phyloP scores from a whole-genome alignment of 306 rosid species.

The Amphicarpaea edgeworthii region DNA sequence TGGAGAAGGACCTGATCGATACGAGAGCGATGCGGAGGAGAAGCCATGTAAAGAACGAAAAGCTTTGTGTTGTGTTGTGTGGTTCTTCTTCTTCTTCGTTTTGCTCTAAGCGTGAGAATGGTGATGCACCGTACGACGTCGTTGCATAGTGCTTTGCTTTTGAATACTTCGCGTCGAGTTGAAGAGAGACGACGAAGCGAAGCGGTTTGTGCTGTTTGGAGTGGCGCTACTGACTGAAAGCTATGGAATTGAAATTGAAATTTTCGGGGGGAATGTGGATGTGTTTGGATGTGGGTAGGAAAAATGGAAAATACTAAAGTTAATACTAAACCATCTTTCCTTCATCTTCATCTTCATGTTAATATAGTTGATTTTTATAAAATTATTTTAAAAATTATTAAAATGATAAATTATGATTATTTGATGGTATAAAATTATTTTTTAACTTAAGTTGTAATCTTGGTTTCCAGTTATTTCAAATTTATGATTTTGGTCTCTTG shows the following conservation, averaged over 20 bases:
- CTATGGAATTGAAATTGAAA: conserved; percentile 33
- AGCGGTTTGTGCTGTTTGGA: conserved; percentile 4
- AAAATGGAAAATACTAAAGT: not conserved
- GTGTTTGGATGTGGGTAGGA: not conserved
- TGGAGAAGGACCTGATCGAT: conserved; percentile 71
- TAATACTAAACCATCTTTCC: no score
- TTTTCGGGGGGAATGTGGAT: not conserved
- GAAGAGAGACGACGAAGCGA: not conserved
- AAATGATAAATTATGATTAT: no score
- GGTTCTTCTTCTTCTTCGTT: not conserved
- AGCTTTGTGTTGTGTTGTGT: no score
- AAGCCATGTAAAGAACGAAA: conserved; percentile 62
- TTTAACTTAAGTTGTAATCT: no score
- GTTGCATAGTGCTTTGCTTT: conserved; percentile 35
- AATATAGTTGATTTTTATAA: no score
- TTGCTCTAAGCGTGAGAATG: conserved; percentile 14
- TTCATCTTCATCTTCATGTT: no score
- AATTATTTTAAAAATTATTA: no score
- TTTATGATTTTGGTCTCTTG: no score
- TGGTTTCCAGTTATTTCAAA: no score
- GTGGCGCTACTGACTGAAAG: not conserved
- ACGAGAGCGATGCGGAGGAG: conserved; percentile 70
- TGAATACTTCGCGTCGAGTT: not conserved
- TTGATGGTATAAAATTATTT: no score
- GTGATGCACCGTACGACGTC: conserved; percentile 15